phyloP scores from a whole-genome alignment of 2,329 filamentous ascomycete genomes.

The Juglanconis sp. region DNA sequence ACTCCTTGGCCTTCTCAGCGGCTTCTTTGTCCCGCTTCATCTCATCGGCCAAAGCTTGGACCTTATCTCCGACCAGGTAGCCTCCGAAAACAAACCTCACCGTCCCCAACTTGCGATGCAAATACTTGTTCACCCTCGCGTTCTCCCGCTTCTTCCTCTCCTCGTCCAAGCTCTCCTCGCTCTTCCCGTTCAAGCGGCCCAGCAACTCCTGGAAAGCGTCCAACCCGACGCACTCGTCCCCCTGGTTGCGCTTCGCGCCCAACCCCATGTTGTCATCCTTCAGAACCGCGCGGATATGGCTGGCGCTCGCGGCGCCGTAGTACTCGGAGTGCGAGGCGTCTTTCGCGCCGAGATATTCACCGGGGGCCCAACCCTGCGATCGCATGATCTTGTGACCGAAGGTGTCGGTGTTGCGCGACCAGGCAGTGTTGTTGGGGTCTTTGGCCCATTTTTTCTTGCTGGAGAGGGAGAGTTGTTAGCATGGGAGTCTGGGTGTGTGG shows the following conservation, averaged over 20 bases:
- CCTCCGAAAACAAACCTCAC: constrained; percentile 90
- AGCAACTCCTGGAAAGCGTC: constrained; percentile 83
- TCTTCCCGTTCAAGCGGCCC: constrained; percentile 85
- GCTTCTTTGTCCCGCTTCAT: constrained; percentile 26
- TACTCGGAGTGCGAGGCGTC: constrained; percentile 71
- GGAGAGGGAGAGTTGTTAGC: constrained; percentile 5
- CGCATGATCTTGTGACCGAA: constrained; percentile 90
- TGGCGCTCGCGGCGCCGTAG: constrained; percentile 76
- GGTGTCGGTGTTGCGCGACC: constrained; percentile 75
- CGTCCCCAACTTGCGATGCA: constrained; percentile 71
- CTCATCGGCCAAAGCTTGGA: constrained; percentile 41
- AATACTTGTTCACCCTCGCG: constrained; percentile 69
- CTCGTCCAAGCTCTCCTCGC: constrained; percentile 66
- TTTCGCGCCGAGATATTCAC: constrained; percentile 74
- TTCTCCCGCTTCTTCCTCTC: constrained; percentile 68
- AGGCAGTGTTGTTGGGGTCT: constrained; percentile 95
- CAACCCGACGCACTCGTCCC: constrained; percentile 78
- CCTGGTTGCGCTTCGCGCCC: constrained; percentile 73
- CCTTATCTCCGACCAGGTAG: constrained; percentile 57
- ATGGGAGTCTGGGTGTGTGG: not conserved
- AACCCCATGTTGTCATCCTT: constrained; percentile 92
- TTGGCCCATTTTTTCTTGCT: constrained; percentile 68
- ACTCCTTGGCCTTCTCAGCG: constrained; percentile 15
- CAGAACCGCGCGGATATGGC: constrained; percentile 78
- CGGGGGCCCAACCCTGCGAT: constrained; percentile 86